A percentile compares a stretch with the other conserved stretches of the same genome.
These are phyloP conservation scores for Porcisia deanei DNA, from an alignment of 208 protist genomes.

Conservation along the genomic window DNA sequence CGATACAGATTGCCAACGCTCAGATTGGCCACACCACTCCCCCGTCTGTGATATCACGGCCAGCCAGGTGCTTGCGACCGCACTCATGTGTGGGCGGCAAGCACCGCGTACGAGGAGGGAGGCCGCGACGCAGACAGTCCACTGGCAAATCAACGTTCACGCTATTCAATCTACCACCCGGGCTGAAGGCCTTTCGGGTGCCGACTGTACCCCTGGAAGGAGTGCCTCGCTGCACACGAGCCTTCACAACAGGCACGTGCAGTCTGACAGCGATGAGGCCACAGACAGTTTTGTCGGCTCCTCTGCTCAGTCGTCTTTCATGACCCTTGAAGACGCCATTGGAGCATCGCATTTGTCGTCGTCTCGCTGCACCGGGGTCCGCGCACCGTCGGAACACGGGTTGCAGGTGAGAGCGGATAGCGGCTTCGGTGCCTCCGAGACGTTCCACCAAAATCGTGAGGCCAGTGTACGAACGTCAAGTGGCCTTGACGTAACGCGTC, in stretches of 20 bases:
- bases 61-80: neutral
- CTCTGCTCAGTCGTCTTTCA: neutral
- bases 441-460: neutral
- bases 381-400: conserved; percentile 5
- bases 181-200: neutral
- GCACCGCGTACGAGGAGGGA: conserved; percentile 15
- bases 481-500: conserved; percentile 1
- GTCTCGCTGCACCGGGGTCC: neutral
- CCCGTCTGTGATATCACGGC: conserved; percentile 12
- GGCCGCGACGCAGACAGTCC: conserved; percentile 27
- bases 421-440: conserved; percentile 1
- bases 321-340: neutral
- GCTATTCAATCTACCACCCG: neutral
- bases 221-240: neutral
- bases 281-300: neutral
- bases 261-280: conserved; percentile 10
- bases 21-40: conserved; percentile 45
- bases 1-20: conserved; percentile 39
- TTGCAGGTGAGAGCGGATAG: conserved; percentile 7
- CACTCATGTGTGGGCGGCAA: conserved; percentile 10
- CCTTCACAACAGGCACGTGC: conserved; percentile 3
- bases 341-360: neutral
- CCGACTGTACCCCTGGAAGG: conserved; percentile 6
- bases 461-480: neutral
- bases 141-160: conserved; percentile 20